Conservation (phyloP, 306 rosid genomes). For the Casuarina glauca region DNA sequence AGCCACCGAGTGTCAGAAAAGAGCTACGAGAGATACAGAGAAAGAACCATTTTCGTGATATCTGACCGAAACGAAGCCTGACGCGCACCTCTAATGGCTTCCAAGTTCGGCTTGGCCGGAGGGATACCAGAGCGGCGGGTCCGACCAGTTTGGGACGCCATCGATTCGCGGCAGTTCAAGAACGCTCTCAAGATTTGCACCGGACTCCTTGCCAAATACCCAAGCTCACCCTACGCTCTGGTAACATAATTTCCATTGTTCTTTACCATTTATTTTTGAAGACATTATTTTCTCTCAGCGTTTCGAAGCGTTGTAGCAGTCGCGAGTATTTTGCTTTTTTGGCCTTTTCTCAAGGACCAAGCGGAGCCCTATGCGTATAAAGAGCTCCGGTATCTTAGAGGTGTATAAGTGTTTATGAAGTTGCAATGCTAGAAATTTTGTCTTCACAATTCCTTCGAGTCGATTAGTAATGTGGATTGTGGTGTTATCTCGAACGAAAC, state of each 20-base stretch:
- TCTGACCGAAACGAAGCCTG: neutral
- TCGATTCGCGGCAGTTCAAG: slow-evolving; percentile 93
- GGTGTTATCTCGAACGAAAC: neutral
- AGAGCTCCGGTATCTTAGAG: neutral
- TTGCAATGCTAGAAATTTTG: neutral
- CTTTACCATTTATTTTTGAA: neutral
- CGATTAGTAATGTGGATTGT: neutral
- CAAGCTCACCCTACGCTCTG: slow-evolving; percentile 77
- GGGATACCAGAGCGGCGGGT: slow-evolving; percentile 95
- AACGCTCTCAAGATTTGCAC: slow-evolving; percentile 78
- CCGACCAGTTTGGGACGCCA: slow-evolving; percentile 98
- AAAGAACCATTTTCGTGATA: neutral
- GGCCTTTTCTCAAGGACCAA: neutral
- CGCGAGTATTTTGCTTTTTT: neutral
- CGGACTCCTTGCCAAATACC: slow-evolving; percentile 65
- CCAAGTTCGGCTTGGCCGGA: slow-evolving; percentile 91
- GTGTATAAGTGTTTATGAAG: neutral
- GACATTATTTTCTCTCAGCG: neutral
- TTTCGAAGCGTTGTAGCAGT: neutral
- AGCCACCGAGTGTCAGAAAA: neutral
- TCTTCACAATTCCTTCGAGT: neutral
- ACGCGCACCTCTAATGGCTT: slow-evolving; percentile 52
- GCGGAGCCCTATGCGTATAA: neutral
- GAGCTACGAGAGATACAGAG: neutral
- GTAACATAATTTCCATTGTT: slow-evolving; percentile 36